These are phyloP conservation scores for Periconia sp. DNA, from an alignment of 2,329 filamentous ascomycete species.

Conservation along the genomic window DNA sequence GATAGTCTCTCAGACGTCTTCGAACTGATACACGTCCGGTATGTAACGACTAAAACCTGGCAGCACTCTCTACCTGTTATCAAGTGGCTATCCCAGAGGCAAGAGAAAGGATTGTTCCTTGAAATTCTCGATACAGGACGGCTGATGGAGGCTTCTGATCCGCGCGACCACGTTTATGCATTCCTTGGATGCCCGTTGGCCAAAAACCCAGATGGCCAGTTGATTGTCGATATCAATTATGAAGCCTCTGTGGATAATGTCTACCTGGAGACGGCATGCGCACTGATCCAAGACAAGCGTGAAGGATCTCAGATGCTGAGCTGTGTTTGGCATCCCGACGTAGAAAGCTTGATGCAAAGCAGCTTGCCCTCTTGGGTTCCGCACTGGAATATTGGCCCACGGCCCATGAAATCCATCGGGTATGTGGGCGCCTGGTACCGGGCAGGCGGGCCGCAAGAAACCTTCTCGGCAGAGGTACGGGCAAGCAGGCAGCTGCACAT, in stretches of 20 bases:
- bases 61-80: background rate
- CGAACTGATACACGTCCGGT: background rate
- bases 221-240: background rate
- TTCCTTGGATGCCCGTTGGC: slow-evolving; percentile 11
- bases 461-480: background rate
- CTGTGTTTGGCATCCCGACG: background rate
- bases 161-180: slow-evolving; percentile 10
- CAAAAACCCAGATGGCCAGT: background rate
- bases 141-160: slow-evolving; percentile 3
- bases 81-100: background rate
- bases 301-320: background rate
- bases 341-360: background rate
- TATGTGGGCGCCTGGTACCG: background rate
- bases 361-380: background rate
- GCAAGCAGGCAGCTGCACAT: background rate
- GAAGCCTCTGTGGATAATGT: background rate
- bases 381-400: background rate
- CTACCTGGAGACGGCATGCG: background rate
- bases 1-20: background rate
- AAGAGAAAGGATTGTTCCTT: background rate
- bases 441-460: background rate
- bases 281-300: background rate
- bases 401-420: background rate
- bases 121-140: background rate
- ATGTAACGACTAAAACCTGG: background rate